Percentiles rank a stretch among this genome's conserved stretches.
phyloP scores from a whole-genome alignment of 2,329 filamentous ascomycete genomes.

The Sporothrix protearum region DNA sequence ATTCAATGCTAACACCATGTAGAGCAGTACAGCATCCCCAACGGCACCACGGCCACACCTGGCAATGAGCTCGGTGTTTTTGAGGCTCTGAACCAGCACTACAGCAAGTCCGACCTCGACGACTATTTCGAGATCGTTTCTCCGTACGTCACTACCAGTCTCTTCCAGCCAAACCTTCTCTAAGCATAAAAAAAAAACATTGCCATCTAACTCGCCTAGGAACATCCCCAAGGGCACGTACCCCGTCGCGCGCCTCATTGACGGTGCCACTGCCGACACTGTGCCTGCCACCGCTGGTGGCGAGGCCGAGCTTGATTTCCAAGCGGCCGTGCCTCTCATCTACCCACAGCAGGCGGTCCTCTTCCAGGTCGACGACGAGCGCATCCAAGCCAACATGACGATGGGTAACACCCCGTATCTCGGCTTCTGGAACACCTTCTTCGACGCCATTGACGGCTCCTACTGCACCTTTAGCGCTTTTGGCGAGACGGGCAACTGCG shows the following conservation, averaged over 20 bases:
- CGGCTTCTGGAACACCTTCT: conserved; percentile 38
- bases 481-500: conserved; percentile 45
- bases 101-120: conserved; percentile 32
- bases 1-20: not conserved
- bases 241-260: conserved; percentile 31
- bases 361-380: conserved; percentile 34
- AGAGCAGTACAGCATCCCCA: conserved; percentile 32
- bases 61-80: conserved; percentile 34
- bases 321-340: conserved; percentile 47
- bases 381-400: conserved; percentile 33
- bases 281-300: conserved; percentile 12
- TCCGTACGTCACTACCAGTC: conserved; percentile 4
- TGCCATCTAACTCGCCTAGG: not conserved
- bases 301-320: conserved; percentile 49
- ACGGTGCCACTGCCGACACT: conserved; percentile 30
- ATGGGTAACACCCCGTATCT: conserved; percentile 22
- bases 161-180: no score
- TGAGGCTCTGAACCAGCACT: conserved; percentile 32
- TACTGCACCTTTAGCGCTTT: conserved; percentile 49
- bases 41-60: conserved; percentile 25
- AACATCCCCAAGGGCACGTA: conserved; percentile 34
- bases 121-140: conserved; percentile 28
- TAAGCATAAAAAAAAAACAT: no score
- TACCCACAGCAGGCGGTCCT: conserved; percentile 46
- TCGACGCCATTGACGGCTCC: conserved; percentile 49